Conservation (phyloP, 2,329 filamentous ascomycete species). For the Paraphaeosphaeria minitans region DNA sequence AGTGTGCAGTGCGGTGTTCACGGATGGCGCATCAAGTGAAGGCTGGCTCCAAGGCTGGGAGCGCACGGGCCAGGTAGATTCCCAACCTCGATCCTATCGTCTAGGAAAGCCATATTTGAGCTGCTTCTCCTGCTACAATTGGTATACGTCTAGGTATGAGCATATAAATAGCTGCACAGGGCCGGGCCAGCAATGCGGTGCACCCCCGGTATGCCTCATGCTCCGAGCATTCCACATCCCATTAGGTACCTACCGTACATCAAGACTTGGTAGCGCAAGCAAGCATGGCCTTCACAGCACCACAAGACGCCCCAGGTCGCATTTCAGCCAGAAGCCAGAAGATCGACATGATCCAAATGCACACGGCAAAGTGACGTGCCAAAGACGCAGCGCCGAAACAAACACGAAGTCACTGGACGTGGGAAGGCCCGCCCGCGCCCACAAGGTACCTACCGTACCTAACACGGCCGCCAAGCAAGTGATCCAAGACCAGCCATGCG, state of each 20-base stretch:
- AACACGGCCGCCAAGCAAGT: slow-evolving; percentile 14
- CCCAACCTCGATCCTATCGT: slow-evolving; percentile 5
- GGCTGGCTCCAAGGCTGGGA: slow-evolving; percentile 17
- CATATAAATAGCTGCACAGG: not conserved
- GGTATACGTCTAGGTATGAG: too few relatives aligned
- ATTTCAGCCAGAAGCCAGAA: not conserved
- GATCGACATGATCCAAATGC: not conserved
- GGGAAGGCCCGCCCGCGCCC: not conserved
- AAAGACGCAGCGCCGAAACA: not conserved
- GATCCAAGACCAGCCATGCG: slow-evolving; percentile 9
- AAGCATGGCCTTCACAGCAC: too few relatives aligned
- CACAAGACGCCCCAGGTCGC: not conserved
- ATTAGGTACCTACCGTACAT: too few relatives aligned
- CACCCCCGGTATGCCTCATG: not conserved
- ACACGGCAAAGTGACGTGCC: not conserved
- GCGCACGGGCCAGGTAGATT: slow-evolving; percentile 3
- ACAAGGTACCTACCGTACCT: not conserved
- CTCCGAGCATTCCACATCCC: too few relatives aligned
- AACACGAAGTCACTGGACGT: slow-evolving; percentile 9
- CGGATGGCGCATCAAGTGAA: slow-evolving; percentile 5
- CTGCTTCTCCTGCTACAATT: too few relatives aligned
- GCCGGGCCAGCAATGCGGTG: not conserved
- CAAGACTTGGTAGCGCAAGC: too few relatives aligned
- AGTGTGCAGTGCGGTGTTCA: slow-evolving; percentile 10
- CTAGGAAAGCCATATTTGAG: too few relatives aligned